A percentile compares a stretch with the other conserved stretches of the same genome.
Evolutionary conservation across 1,139 yeast genomes (phyloP).

Genomic region (Yamadazyma diospyri): DNA sequence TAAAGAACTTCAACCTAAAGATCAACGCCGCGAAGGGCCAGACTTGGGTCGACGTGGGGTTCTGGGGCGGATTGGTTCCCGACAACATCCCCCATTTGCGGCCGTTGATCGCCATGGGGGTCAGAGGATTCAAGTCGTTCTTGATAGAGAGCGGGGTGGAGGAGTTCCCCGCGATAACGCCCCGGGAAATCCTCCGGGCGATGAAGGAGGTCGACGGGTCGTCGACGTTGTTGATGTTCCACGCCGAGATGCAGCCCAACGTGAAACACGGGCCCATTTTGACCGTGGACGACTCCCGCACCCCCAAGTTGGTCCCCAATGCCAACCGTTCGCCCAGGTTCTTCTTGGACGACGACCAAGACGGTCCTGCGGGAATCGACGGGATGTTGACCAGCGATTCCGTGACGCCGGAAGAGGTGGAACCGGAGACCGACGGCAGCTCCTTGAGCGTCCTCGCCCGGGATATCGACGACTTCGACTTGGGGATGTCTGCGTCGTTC

Average conservation of each 20-base stretch:
- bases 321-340: slow-evolving; percentile 18
- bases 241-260: slow-evolving; percentile 77
- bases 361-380: slow-evolving; percentile 10
- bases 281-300: slow-evolving; percentile 15
- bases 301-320: slow-evolving; percentile 24
- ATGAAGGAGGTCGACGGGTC: slow-evolving; percentile 57
- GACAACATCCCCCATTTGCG: slow-evolving; percentile 62
- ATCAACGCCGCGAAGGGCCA: slow-evolving; percentile 74
- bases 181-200: slow-evolving; percentile 61
- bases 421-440: slow-evolving; percentile 6
- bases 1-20: slow-evolving; percentile 70
- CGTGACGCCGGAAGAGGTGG: slow-evolving; percentile 7
- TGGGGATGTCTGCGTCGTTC: slow-evolving; percentile 48
- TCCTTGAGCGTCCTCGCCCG: slow-evolving; percentile 10
- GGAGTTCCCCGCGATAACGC: slow-evolving; percentile 81
- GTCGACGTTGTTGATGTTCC: slow-evolving; percentile 81
- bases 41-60: slow-evolving; percentile 91
- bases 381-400: slow-evolving; percentile 8
- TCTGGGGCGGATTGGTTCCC: slow-evolving; percentile 95
- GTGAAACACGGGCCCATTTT: slow-evolving; percentile 22
- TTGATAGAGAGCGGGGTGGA: slow-evolving; percentile 90
- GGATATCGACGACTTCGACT: slow-evolving; percentile 33
- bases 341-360: slow-evolving; percentile 16
- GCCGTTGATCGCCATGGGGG: slow-evolving; percentile 80
- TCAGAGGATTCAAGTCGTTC: slow-evolving; percentile 89